phyloP scores from a whole-genome alignment of 768 basidiomycete species.

The Lactarius hengduanensis region DNA sequence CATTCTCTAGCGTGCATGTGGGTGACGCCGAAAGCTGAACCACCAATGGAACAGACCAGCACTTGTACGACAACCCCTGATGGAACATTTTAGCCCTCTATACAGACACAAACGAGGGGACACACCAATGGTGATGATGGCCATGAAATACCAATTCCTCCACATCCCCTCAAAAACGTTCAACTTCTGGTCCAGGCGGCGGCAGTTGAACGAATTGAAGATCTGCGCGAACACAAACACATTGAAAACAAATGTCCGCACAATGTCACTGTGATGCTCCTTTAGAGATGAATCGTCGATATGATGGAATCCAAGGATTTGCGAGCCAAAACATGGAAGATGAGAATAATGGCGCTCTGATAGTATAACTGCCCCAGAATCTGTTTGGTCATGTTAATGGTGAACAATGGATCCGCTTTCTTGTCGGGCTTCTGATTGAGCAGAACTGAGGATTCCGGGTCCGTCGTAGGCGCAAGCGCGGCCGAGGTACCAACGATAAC shows the following conservation, averaged over 20 bases:
- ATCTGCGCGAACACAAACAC: slow-evolving; percentile 34
- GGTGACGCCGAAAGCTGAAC: slow-evolving; percentile 87
- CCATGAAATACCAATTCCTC: slow-evolving; percentile 80
- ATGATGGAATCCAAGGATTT: too few species aligned
- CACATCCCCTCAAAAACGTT: slow-evolving; percentile 75
- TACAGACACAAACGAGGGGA: slow-evolving; percentile 20
- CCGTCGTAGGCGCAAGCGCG: too few species aligned
- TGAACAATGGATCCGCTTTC: slow-evolving; percentile 38
- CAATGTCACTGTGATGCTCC: too few species aligned
- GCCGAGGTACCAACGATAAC: too few species aligned
- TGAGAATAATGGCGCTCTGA: not conserved
- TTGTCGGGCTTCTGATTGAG: too few species aligned
- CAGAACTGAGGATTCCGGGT: too few species aligned
- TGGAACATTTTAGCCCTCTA: slow-evolving; percentile 9
- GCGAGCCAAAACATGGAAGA: too few species aligned
- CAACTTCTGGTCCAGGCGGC: slow-evolving; percentile 32
- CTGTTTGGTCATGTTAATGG: too few species aligned
- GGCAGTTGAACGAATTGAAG: too few species aligned
- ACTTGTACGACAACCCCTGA: slow-evolving; percentile 85
- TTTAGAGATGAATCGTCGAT: too few species aligned
- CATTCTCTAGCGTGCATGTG: slow-evolving; percentile 80
- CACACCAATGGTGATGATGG: slow-evolving; percentile 80
- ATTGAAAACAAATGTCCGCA: too few species aligned
- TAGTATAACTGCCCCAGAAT: too few species aligned
- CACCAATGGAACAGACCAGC: slow-evolving; percentile 87